Evolutionary conservation across 345 rosid species (phyloP).

Genomic region (Fremontodendron californicum): DNA sequence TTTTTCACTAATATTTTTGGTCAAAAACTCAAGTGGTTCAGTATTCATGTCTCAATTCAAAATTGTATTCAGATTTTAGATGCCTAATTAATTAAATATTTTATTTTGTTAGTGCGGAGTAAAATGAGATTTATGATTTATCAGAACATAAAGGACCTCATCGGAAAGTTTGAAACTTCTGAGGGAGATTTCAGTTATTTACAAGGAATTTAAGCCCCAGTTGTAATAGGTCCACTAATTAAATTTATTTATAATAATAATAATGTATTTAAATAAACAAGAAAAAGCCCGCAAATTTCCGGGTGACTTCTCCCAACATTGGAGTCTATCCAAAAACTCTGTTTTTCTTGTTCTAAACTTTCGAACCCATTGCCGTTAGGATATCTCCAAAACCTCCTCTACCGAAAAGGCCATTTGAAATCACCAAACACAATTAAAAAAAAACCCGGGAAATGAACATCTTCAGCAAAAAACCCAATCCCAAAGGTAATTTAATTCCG

Average conservation of each 20-base stretch:
- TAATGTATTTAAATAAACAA: neutral
- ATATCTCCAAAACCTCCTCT: neutral
- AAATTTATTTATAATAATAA: neutral
- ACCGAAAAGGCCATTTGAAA: neutral
- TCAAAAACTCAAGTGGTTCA: neutral
- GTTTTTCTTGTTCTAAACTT: neutral
- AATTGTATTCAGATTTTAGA: neutral
- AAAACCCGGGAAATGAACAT: constrained; percentile 41
- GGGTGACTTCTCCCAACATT: neutral
- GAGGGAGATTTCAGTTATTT: neutral
- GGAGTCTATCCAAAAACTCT: neutral
- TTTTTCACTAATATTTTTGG: neutral
- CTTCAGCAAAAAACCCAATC: constrained; percentile 66
- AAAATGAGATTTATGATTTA: neutral
- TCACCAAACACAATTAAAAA: neutral
- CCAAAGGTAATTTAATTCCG: constrained; percentile 47
- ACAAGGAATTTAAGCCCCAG: neutral
- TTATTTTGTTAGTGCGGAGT: neutral
- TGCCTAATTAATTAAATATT: neutral
- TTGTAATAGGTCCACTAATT: neutral
- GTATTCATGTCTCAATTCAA: neutral
- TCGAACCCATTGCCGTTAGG: neutral
- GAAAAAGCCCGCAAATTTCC: neutral
- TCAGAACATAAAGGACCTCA: neutral
- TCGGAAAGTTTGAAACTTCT: neutral